These are phyloP conservation scores for Termitomyces sp. DNA, from an alignment of 768 basidiomycete species.

Conservation along the genomic window DNA sequence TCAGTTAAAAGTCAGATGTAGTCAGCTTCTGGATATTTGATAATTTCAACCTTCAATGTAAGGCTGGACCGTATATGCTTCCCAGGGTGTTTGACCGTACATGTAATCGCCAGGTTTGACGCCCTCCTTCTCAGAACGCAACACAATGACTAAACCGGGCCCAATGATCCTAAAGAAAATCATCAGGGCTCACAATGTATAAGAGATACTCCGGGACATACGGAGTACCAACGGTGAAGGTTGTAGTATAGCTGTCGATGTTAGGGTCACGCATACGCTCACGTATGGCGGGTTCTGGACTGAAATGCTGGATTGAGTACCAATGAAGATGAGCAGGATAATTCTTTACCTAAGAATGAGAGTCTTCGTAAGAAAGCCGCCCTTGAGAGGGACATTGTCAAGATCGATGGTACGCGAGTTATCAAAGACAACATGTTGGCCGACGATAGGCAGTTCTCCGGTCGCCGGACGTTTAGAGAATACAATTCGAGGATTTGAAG, in stretches of 20 bases:
- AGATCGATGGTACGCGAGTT: constrained; percentile 16
- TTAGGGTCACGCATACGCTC: constrained; percentile 9
- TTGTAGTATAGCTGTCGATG: constrained; percentile 8
- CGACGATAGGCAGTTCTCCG: constrained; percentile 8
- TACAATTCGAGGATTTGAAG: constrained; percentile 7
- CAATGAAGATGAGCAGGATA: background rate
- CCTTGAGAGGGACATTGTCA: constrained; percentile 16
- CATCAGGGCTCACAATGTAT: background rate
- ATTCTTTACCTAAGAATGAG: constrained; percentile 10
- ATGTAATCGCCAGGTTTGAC: constrained; percentile 28
- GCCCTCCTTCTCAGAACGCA: constrained; percentile 27
- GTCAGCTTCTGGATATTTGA: background rate
- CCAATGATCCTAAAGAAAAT: constrained; percentile 17
- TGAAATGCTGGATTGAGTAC: background rate
- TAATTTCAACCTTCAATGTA: constrained; percentile 5
- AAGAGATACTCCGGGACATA: background rate
- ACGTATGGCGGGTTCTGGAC: constrained; percentile 6
- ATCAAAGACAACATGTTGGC: constrained; percentile 10
- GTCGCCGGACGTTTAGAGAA: background rate
- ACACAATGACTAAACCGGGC: constrained; percentile 31
- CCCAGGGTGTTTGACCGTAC: constrained; percentile 22
- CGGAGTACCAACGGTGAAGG: constrained; percentile 9
- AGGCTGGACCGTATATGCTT: constrained; percentile 12
- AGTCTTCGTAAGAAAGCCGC: constrained; percentile 19
- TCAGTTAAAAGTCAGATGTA: background rate